Evolutionary conservation across 495 filamentous ascomycete species (phyloP), one percentile per base, ranked within the genome.

Genomic region (Ramalina peruviana): DNA sequence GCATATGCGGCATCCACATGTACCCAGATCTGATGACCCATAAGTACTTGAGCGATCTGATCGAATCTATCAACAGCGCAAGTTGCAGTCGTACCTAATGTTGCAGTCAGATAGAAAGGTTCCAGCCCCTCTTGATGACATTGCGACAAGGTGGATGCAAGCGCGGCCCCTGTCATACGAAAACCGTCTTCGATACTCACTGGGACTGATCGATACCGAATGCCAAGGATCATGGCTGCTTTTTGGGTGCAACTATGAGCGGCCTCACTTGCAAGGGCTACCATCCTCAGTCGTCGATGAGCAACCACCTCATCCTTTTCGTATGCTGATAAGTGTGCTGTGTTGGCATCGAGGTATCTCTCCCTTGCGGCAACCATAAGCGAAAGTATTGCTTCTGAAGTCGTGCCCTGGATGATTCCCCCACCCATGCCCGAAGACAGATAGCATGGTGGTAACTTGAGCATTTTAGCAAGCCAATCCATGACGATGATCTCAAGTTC

Each of bases 1-100:
- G 89, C 89, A 66, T 94, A 95, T 4, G 90, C 90, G 1, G 86
- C 90, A 67, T 97, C 90, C 15, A 95, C 78, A 62, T 97, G 90
- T 20, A 94, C 85, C 89, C 89, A 97, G 40, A 87, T 76, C 7
- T 75, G 76, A 47, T 80, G 75, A 51, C 83, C 81, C 36, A 69
- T 65, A 17, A 85, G 65, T 3, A 83, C 73, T 3, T 71, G 67
- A 47, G 77, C 75, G 60, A 95, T 80, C 44, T 81, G 80, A 0
- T 65, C 70, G 55, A 92, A 85, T 40, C 83, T 77, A 67, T 97
- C 89, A 39, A 92, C 69, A 11, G 85, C 85, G 64, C 90, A 95
- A 1, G 86, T 85, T 38, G 83, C 79, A 3, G 89, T 97, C 0
- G 86, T 90, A 42, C 89, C 89, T 25, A 95, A 65, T 10, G 82